Evolutionary conservation across 768 basidiomycete genomes (phyloP).

Genomic region (Lepiota venenata): DNA sequence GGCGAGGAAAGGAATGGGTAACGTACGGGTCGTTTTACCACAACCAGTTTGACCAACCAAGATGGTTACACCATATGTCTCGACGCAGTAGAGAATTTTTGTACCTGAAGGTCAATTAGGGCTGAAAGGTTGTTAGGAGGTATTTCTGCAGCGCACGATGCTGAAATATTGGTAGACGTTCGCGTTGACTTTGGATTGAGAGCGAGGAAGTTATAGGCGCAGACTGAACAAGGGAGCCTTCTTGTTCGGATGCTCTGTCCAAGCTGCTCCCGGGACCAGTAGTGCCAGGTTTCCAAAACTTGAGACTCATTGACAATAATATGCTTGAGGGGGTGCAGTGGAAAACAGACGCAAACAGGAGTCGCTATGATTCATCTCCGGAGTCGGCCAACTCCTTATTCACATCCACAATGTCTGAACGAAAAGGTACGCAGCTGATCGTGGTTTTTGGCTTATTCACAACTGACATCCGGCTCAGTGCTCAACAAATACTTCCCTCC

Average conservation of each 20-base stretch:
- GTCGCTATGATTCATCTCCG: background rate
- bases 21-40: slow-evolving; percentile 95
- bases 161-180: slow-evolving; percentile 85
- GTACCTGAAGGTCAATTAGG: slow-evolving; percentile 47
- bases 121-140: background rate
- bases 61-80: slow-evolving; percentile 79
- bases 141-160: slow-evolving; percentile 55
- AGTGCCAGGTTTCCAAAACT: slow-evolving; percentile 92
- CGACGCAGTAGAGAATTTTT: slow-evolving; percentile 78
- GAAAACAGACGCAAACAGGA: background rate
- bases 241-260: slow-evolving; percentile 77
- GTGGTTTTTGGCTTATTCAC: background rate
- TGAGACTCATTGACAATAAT: slow-evolving; percentile 42
- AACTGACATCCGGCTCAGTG: slow-evolving; percentile 41
- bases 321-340: background rate
- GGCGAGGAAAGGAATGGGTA: slow-evolving; percentile 8
- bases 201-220: slow-evolving; percentile 51
- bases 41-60: slow-evolving; percentile 96
- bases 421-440: slow-evolving; percentile 55
- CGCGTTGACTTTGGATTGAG: slow-evolving; percentile 72
- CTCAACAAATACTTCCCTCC: slow-evolving; percentile 97
- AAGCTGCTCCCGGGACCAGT: slow-evolving; percentile 81
- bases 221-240: slow-evolving; percentile 69
- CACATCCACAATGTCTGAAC: slow-evolving; percentile 66
- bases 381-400: slow-evolving; percentile 11